These are phyloP conservation scores for Penicillium sp. DNA, from an alignment of 2,329 filamentous ascomycete species.

Conservation along the genomic window DNA sequence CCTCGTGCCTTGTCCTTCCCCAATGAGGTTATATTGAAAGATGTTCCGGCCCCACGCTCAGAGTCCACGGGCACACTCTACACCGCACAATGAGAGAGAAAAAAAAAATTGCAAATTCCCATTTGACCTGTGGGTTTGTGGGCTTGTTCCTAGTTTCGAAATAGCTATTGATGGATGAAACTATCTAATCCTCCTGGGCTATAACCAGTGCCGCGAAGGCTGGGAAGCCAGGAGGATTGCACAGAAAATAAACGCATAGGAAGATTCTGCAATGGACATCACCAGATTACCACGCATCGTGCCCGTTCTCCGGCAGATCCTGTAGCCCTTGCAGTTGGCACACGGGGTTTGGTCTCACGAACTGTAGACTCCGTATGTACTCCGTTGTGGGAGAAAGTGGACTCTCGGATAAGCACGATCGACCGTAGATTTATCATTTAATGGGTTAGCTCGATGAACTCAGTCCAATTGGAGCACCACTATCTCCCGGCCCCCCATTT, in stretches of 20 bases:
- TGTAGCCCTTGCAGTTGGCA: slow-evolving; percentile 2
- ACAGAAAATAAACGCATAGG: not conserved
- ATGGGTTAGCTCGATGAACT: not conserved
- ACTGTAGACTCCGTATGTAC: not conserved
- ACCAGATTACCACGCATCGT: not conserved
- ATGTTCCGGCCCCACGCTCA: not conserved
- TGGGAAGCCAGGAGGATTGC: not conserved
- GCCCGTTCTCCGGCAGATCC: slow-evolving; percentile 6
- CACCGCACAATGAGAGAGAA: slow-evolving; percentile 7
- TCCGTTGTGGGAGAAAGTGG: not conserved
- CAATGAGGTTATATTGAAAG: slow-evolving; percentile 7
- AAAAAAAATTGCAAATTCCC: not conserved
- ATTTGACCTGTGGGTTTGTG: not conserved
- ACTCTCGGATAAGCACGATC: slow-evolving; percentile 9
- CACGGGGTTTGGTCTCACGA: not conserved
- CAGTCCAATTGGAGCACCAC: not conserved
- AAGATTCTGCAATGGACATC: slow-evolving; percentile 7
- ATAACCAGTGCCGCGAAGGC: not conserved
- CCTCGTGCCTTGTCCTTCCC: slow-evolving; percentile 1
- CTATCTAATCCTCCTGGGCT: not conserved
- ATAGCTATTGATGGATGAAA: not conserved
- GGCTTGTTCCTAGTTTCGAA: not conserved
- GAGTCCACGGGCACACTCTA: not conserved
- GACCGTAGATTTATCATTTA: not conserved
- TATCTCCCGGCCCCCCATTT: slow-evolving; percentile 4